phyloP scores from a whole-genome alignment of 495 filamentous ascomycete species.

The Neurospora intermedia region DNA sequence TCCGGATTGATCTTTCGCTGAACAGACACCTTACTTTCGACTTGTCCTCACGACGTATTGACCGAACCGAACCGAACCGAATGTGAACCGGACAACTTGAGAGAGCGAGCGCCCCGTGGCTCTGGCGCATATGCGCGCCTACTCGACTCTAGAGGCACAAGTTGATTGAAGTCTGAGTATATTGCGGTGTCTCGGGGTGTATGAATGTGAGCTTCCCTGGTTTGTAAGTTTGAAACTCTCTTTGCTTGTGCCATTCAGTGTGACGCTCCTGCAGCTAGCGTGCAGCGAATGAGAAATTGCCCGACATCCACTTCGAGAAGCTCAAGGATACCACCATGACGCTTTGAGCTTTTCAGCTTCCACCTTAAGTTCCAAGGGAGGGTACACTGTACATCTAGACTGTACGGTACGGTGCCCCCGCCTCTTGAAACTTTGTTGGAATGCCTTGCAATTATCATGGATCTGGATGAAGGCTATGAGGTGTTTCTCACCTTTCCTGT shows the following conservation, averaged over 20 bases:
- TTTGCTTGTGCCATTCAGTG: conserved; percentile 3
- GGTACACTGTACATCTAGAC: too few relatives aligned
- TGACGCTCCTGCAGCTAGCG: conserved; percentile 11
- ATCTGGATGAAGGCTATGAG: too few relatives aligned
- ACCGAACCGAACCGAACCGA: neutral
- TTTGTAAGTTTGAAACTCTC: neutral
- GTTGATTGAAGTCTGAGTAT: neutral
- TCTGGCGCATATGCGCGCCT: neutral
- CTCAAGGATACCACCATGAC: neutral
- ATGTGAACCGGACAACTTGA: neutral
- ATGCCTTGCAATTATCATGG: too few relatives aligned
- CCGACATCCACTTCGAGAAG: conserved; percentile 26
- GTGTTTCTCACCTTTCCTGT: too few relatives aligned
- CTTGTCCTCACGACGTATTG: too few relatives aligned
- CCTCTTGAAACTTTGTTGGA: too few relatives aligned
- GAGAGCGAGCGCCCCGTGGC: neutral
- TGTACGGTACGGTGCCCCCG: too few relatives aligned
- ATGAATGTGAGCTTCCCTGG: neutral
- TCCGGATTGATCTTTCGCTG: too few relatives aligned
- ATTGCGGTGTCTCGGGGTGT: neutral
- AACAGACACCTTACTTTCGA: too few relatives aligned
- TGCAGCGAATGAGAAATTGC: conserved; percentile 26
- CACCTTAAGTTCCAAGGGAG: neutral
- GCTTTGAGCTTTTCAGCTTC: neutral
- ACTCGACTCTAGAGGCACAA: too few relatives aligned